These are phyloP conservation scores for Aspergillus cristatus DNA, from an alignment of 495 filamentous ascomycete species.

Conservation along the genomic window DNA sequence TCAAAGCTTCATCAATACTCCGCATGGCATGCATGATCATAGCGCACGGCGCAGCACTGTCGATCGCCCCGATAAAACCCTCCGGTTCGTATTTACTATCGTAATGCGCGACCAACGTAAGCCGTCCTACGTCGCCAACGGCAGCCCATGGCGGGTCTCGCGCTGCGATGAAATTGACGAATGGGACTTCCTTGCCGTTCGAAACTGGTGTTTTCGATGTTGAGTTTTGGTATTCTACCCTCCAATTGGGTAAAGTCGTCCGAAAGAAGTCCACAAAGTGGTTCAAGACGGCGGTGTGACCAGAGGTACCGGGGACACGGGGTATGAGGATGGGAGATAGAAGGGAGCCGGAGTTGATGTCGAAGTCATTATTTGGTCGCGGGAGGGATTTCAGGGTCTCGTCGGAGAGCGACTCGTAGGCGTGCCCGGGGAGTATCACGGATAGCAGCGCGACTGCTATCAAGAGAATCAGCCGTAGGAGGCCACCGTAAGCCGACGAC, in stretches of 20 bases:
- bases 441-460: conserved; percentile 19
- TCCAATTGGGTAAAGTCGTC: conserved; percentile 66
- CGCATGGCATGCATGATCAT: conserved; percentile 81
- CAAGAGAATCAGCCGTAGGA: conserved; percentile 18
- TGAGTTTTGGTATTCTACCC: conserved; percentile 74
- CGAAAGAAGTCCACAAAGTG: conserved; percentile 81
- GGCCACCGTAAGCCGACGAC: conserved; percentile 20
- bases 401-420: conserved; percentile 69
- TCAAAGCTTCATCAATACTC: conserved; percentile 69
- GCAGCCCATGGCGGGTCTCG: conserved; percentile 78
- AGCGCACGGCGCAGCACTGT: conserved; percentile 89
- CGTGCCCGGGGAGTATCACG: conserved; percentile 25
- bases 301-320: conserved; percentile 78
- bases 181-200: conserved; percentile 60
- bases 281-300: conserved; percentile 60
- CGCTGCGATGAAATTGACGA: conserved; percentile 77
- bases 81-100: conserved; percentile 73
- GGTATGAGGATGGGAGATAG: conserved; percentile 86
- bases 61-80: conserved; percentile 89
- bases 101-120: conserved; percentile 92
- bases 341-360: conserved; percentile 63
- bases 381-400: conserved; percentile 58
- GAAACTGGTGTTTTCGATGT: conserved; percentile 70
- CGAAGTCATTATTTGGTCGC: conserved; percentile 64
- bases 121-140: conserved; percentile 62